Base-by-base conservation (phyloP, 2,329 filamentous ascomycete species). In the Colletotrichum sansevieriae region DNA sequence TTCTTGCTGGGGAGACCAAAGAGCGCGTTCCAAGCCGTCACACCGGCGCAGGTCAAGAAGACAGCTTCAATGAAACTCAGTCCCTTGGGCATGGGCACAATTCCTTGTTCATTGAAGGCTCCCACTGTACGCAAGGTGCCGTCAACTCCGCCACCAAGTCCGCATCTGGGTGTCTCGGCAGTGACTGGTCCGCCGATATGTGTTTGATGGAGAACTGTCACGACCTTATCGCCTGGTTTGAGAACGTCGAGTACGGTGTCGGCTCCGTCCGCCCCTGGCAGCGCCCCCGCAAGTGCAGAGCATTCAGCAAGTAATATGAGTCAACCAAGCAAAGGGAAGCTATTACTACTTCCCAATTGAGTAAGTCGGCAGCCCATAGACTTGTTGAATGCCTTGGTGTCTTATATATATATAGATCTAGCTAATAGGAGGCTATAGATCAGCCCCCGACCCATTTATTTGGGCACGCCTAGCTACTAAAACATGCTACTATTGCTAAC, bases 1-100 rank as follows among this genome's bases (percentile, higher is more conserved):
- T 71, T 63, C 78, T 15, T 80, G 75, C 75, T 79, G 70, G 78
- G 76, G 29, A 89, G 73, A 0, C 87, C 86, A 58, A 85, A 88
- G 3, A 89, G 75, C 7, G 84, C 84, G 71, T 89, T 89, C 87
- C 86, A 89, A 2, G 85, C 84, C 0, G 86, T 88, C 11, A 88
- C 66, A 1, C 80, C 85, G 0, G 87, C 86, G 68, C 85, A 88
- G 0, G 83, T 76, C 2, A 91, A 80, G 0, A 89, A 88, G 13
- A 85, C 83, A 2, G 85, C 83, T 75, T 91, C 88, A 88, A 77
- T 0, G 84, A 88, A 29, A 82, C 79, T 1, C 80, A 89, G 75
- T 15, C 81, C 82, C 4, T 75, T 72, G 0, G 91, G 91, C 74
- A 87, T 84, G 44, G 78, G 75, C 9, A 93, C 89, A 3, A 93